Evolutionary conservation across 441 rosid species (phyloP), one percentile per base, ranked within the genome.

Genomic region (Adansonia gregorii): DNA sequence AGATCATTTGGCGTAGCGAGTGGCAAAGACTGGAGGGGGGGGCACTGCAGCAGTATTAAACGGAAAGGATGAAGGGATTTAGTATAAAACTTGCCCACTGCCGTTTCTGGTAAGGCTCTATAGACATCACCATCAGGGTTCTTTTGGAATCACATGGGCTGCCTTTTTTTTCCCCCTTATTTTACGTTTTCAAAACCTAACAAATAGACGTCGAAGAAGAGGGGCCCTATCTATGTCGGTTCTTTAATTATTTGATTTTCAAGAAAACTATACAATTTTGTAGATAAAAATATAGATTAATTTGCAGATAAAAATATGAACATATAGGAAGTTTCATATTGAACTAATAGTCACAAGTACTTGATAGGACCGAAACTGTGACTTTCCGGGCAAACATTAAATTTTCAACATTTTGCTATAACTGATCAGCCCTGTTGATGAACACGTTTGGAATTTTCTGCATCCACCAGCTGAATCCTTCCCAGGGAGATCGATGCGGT

Each of bases 141-240:
- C 31, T 8, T 63, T 63, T 63, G 67, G 45, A 63, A 31, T 63
- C 67, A 63, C 67, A 6, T 63, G 67, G 43, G 19, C 45, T 63
- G 67, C 67, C 67, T 63, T 63, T 24, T 24, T 24, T 24, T 24
- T 24, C 1, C 27, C 27, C 27, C 67, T 1, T 63, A 27, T 59
- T 59, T 9, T 58, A 20, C 64, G 3, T 22, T 61, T 22, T 61
- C 17, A 61, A 27, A 12, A 27, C 67, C 66, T 11, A 61, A 31
- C 43, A 27, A 61, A 61, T 3, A 14, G 20, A 55, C 20, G 6
- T 55, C 3, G 24, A 55, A n/a, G 24, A 61, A 11, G 43, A 60
- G 41, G 43, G 8, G 43, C 17, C 67, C 67, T 63, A 63, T 61
- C 39, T 61, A 31, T 6, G 12, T 11, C 39, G 12, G 31, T 12